Percentiles rank a stretch among this genome's conserved stretches.
Conservation (phyloP, 768 basidiomycete species). For the Fomitopsis serialis region DNA sequence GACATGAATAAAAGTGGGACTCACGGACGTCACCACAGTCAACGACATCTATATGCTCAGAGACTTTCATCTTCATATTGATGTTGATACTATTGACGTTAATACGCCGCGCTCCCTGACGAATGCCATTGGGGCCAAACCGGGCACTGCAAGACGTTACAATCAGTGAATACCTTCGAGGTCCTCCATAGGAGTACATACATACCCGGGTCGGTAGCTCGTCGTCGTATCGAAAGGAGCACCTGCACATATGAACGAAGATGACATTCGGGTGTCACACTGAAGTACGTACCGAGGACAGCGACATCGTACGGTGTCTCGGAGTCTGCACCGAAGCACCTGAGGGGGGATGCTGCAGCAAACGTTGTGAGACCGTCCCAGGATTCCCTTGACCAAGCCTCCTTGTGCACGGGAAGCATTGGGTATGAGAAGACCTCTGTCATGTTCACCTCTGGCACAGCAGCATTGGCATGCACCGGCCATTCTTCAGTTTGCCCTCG, state of each 20-base stretch:
- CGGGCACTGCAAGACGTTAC: slow-evolving; percentile 13
- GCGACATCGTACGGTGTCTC: slow-evolving; percentile 23
- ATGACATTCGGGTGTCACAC: neutral
- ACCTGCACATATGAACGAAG: slow-evolving; percentile 4
- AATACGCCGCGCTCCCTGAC: slow-evolving; percentile 25
- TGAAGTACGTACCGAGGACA: slow-evolving; percentile 12
- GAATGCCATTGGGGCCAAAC: slow-evolving; percentile 29
- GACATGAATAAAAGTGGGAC: slow-evolving; percentile 34
- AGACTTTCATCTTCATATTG: slow-evolving; percentile 20
- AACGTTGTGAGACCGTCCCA: slow-evolving; percentile 25
- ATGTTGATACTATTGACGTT: slow-evolving; percentile 25
- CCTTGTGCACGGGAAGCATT: neutral
- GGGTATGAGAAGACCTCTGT: neutral
- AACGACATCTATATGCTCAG: slow-evolving; percentile 21
- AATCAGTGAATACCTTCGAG: neutral
- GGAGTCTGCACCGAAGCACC: slow-evolving; percentile 24
- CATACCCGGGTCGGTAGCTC: slow-evolving; percentile 26
- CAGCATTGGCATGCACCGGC: neutral
- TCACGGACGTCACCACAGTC: slow-evolving; percentile 29
- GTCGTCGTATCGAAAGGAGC: slow-evolving; percentile 28
- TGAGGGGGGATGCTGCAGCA: slow-evolving; percentile 17
- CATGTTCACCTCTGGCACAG: neutral
- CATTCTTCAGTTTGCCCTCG: neutral
- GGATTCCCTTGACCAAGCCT: slow-evolving; percentile 9
- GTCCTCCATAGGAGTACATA: neutral